A percentile compares a stretch with the other conserved stretches of the same genome.
These are phyloP conservation scores for Colletotrichum spaethianum DNA, from an alignment of 2,329 filamentous ascomycete genomes.

Conservation along the genomic window DNA sequence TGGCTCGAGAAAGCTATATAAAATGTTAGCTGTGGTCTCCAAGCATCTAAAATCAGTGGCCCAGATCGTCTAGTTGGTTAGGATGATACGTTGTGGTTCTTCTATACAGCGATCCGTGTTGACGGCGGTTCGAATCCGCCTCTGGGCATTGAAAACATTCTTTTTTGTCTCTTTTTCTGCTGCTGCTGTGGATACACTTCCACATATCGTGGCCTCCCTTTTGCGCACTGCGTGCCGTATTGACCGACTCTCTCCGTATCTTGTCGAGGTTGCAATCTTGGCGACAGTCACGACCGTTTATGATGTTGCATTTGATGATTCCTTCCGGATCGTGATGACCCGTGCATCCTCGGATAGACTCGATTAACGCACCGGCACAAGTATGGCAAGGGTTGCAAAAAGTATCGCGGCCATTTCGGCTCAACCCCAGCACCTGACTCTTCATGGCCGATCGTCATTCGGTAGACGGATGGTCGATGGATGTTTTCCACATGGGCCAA, in stretches of 20 bases:
- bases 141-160: conserved; percentile 24
- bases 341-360: conserved; percentile 4
- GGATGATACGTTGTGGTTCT: conserved; percentile 44
- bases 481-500: background rate
- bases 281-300: background rate
- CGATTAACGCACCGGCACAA: background rate
- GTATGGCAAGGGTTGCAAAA: conserved; percentile 27
- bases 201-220: background rate
- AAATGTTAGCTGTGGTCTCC: fast-evolving
- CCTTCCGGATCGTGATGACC: background rate
- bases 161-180: background rate
- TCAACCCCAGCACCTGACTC: conserved; percentile 26
- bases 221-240: background rate
- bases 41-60: background rate
- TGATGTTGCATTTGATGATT: background rate
- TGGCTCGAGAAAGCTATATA: background rate
- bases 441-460: conserved; percentile 28
- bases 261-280: background rate
- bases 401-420: conserved; percentile 30
- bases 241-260: background rate
- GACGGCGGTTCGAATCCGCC: conserved; percentile 44
- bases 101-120: conserved; percentile 40
- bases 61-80: conserved; percentile 45
- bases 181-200: fast-evolving
- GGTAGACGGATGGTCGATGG: conserved; percentile 6